phyloP scores from a whole-genome alignment of 352 stramenopile species.

The Halophytophthora polymorphica region DNA sequence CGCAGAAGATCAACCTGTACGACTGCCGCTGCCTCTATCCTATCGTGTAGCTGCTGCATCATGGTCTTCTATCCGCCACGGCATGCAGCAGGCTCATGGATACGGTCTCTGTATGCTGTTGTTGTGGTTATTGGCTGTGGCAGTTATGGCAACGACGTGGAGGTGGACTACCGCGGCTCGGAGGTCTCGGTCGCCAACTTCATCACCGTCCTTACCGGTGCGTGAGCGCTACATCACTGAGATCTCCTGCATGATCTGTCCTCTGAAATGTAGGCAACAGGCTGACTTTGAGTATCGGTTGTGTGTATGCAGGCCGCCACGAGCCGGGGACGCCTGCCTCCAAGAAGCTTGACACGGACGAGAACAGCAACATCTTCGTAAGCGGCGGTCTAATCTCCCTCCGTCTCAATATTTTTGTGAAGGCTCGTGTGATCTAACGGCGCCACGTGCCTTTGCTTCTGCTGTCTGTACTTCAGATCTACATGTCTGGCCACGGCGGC shows the following conservation, averaged over 20 bases:
- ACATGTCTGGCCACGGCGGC: slow-evolving; percentile 94
- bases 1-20: slow-evolving; percentile 88
- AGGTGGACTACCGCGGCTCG: slow-evolving; percentile 94
- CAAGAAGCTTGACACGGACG: slow-evolving; percentile 87
- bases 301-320: slow-evolving; percentile 73
- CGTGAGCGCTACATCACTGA: neutral
- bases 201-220: slow-evolving; percentile 90
- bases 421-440: slow-evolving; percentile 6
- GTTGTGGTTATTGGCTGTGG: slow-evolving; percentile 1
- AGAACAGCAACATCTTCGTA: slow-evolving; percentile 90
- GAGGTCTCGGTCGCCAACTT: slow-evolving; percentile 98
- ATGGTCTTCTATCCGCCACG: neutral
- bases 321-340: slow-evolving; percentile 84
- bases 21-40: neutral
- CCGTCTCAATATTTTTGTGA: too few relatives aligned
- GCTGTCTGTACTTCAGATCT: slow-evolving; percentile 43
- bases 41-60: neutral
- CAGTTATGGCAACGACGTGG: slow-evolving; percentile 88
- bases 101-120: too few relatives aligned
- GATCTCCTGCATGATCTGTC: too few relatives aligned
- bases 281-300: too few relatives aligned
- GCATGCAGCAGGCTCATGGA: too few relatives aligned
- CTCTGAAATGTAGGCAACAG: too few relatives aligned
- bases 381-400: slow-evolving; percentile 3
- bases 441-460: neutral